Conservation (phyloP, 1,139 yeast genomes). For the Saccharomyces hybrid region DNA sequence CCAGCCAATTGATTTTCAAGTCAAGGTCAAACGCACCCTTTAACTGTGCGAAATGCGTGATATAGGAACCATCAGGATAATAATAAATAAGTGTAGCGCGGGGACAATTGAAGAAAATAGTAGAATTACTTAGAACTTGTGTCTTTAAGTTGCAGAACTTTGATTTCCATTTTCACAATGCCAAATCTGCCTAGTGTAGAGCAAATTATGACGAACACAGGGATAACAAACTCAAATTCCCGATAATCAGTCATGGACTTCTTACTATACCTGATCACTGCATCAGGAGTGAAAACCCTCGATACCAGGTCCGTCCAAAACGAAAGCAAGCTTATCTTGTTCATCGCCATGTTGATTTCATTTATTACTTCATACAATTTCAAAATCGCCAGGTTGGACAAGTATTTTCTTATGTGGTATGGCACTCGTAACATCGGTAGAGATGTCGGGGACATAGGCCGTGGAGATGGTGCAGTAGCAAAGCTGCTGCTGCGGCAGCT, state of each 20-base stretch:
- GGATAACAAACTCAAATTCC: conserved; percentile 56
- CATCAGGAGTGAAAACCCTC: conserved; percentile 45
- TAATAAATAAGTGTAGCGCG: conserved; percentile 47
- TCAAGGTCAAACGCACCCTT: conserved; percentile 55
- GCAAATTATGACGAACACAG: conserved; percentile 62
- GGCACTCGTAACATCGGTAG: conserved; percentile 4
- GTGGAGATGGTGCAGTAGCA: conserved; percentile 6
- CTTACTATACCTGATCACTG: conserved; percentile 40
- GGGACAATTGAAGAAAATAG: conserved; percentile 55
- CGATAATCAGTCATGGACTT: conserved; percentile 41
- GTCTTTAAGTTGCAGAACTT: conserved; percentile 61
- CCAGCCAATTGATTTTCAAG: conserved; percentile 65
- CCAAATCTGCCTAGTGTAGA: conserved; percentile 48
- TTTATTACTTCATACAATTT: conserved; percentile 17
- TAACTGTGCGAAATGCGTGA: conserved; percentile 52
- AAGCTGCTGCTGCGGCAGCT: conserved; percentile 18
- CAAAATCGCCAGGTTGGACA: conserved; percentile 18
- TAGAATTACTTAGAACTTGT: conserved; percentile 59
- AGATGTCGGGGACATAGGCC: conserved; percentile 4
- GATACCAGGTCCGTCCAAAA: conserved; percentile 43
- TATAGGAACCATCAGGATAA: conserved; percentile 63
- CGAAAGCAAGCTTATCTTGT: conserved; percentile 34
- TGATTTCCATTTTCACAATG: conserved; percentile 48
- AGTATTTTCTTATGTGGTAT: conserved; percentile 13
- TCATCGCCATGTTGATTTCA: conserved; percentile 16